phyloP scores from a whole-genome alignment of 371 early-diverging fungal genomes.

The Mucor circinelloides region DNA sequence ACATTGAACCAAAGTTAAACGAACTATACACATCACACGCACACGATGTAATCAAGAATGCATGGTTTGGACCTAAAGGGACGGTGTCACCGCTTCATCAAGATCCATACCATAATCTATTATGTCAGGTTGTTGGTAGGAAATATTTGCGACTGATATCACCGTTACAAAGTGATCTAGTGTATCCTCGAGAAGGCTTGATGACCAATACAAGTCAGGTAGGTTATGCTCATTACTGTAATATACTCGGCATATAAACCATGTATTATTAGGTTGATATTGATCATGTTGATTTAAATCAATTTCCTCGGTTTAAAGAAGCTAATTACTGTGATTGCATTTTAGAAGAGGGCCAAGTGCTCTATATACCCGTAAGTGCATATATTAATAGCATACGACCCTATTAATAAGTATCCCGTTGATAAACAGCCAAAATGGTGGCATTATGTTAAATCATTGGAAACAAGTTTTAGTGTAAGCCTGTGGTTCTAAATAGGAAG shows the following conservation, averaged over 20 bases:
- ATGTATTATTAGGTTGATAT: conserved; percentile 61
- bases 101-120: conserved; percentile 84
- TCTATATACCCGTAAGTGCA: conserved; percentile 86
- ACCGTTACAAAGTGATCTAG: conserved; percentile 55
- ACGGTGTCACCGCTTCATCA: conserved; percentile 90
- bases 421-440: conserved; percentile 75
- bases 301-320: conserved; percentile 57
- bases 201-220: conserved; percentile 84
- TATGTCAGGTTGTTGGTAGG: conserved; percentile 86
- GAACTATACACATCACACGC: conserved; percentile 35
- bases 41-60: conserved; percentile 66
- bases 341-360: conserved; percentile 78
- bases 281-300: conserved; percentile 57
- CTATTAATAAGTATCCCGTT: background rate
- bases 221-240: background rate
- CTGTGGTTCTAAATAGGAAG: conserved; percentile 74
- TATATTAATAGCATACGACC: background rate
- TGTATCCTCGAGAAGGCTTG: conserved; percentile 66
- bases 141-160: conserved; percentile 80
- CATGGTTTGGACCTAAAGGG: conserved; percentile 89
- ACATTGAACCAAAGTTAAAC: conserved; percentile 42
- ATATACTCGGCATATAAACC: background rate
- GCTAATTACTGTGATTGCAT: conserved; percentile 72
- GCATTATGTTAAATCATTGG: conserved; percentile 88
- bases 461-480: conserved; percentile 81